These are phyloP conservation scores for Durio zibethinus DNA, from an alignment of 345 rosid genomes.

Conservation along the genomic window DNA sequence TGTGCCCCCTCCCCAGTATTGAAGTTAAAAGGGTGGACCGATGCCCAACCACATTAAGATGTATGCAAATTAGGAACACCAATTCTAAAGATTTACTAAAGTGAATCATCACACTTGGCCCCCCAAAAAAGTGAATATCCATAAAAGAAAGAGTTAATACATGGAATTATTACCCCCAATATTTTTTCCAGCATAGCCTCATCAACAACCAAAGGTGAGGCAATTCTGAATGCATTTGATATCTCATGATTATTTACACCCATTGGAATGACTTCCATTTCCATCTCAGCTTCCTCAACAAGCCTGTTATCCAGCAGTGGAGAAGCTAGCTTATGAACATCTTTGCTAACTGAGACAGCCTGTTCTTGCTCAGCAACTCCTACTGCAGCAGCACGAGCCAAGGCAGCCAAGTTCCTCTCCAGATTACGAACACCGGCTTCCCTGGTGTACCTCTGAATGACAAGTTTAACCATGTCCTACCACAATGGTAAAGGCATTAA, in stretches of 20 bases:
- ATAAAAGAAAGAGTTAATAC: background rate
- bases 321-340: slow-evolving; percentile 66
- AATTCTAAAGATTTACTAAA: background rate
- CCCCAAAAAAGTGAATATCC: background rate
- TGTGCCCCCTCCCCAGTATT: background rate
- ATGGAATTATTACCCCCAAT: slow-evolving; percentile 64
- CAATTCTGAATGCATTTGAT: slow-evolving; percentile 56
- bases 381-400: slow-evolving; percentile 98
- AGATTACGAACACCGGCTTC: slow-evolving; percentile 95
- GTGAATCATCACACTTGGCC: background rate
- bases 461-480: slow-evolving; percentile 76
- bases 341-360: slow-evolving; percentile 67
- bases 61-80: background rate
- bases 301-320: slow-evolving; percentile 78
- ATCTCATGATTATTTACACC: slow-evolving; percentile 78
- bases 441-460: slow-evolving; percentile 91
- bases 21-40: background rate
- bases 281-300: slow-evolving; percentile 91
- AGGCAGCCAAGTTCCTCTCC: slow-evolving; percentile 87
- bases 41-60: background rate
- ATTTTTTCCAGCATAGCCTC: slow-evolving; percentile 89
- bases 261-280: slow-evolving; percentile 97
- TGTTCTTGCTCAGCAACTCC: slow-evolving; percentile 89
- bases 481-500: slow-evolving; percentile 11
- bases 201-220: slow-evolving; percentile 77